phyloP scores from a whole-genome alignment of 2,329 filamentous ascomycete species.

The Rachicladosporium sp. region DNA sequence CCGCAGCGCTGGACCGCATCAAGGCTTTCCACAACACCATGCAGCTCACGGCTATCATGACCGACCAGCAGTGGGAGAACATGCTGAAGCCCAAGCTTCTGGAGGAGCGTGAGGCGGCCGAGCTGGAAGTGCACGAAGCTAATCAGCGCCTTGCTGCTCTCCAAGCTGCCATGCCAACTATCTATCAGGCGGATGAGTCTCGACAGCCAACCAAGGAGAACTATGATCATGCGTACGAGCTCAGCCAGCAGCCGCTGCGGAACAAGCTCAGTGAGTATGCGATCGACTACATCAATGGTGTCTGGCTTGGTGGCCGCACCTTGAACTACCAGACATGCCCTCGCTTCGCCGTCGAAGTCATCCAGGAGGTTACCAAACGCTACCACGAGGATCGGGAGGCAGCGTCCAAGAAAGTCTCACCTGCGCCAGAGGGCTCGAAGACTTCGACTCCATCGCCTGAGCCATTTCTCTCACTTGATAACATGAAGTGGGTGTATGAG shows the following conservation, averaged over 20 bases:
- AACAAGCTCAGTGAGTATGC: conserved; percentile 54
- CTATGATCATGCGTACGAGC: conserved; percentile 58
- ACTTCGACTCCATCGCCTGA: conserved; percentile 11
- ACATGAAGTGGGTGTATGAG: conserved; percentile 79
- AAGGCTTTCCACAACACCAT: conserved; percentile 63
- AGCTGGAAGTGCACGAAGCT: conserved; percentile 42
- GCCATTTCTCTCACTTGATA: conserved; percentile 54
- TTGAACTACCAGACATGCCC: conserved; percentile 52
- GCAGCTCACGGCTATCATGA: conserved; percentile 55
- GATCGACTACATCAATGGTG: conserved; percentile 54
- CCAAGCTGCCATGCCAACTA: conserved; percentile 35
- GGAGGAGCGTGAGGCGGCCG: conserved; percentile 52
- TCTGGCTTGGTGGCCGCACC: conserved; percentile 52
- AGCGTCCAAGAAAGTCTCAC: conserved; percentile 7
- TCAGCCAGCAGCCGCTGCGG: conserved; percentile 54
- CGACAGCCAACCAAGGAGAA: conserved; percentile 44
- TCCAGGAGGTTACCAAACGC: conserved; percentile 45
- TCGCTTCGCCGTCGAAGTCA: conserved; percentile 58
- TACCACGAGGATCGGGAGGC: conserved; percentile 30
- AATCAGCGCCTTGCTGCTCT: conserved; percentile 31
- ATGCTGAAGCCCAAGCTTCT: conserved; percentile 55
- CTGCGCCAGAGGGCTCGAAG: conserved; percentile 5
- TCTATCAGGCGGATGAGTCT: conserved; percentile 36
- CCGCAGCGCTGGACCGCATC: conserved; percentile 54
- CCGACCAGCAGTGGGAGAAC: conserved; percentile 53